Conservation (phyloP, 371 early-diverging fungal genomes). For the Mucor indicus region DNA sequence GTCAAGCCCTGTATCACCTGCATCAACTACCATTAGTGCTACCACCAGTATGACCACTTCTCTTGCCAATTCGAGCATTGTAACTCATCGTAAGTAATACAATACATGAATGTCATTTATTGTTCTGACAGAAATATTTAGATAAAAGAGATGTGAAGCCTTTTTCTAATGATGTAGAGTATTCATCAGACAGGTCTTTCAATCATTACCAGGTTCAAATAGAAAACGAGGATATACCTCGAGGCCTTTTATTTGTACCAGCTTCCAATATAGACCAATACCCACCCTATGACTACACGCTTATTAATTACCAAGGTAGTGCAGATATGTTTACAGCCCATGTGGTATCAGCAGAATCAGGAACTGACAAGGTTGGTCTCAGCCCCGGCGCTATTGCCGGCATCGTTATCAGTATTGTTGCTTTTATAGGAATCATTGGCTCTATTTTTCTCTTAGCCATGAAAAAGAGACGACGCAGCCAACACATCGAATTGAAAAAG, state of each 20-base stretch:
- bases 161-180: background rate
- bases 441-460: background rate
- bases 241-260: background rate
- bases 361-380: background rate
- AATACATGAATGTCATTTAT: no score
- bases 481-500: no score
- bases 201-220: background rate
- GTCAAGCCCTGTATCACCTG: no score
- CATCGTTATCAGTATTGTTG: constrained; percentile 14
- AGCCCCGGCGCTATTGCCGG: constrained; percentile 17
- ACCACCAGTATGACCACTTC: no score
- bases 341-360: background rate
- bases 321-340: background rate
- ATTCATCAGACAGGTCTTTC: background rate
- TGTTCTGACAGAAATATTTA: no score
- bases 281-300: background rate
- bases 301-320: background rate
- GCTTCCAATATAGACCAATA: background rate
- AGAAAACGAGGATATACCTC: background rate
- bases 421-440: constrained; percentile 1
- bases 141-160: background rate
- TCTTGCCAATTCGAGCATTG: no score
- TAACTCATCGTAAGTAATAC: no score
- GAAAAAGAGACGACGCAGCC: background rate
- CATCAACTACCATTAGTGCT: no score